phyloP scores from a whole-genome alignment of 176 grass and related monocot genomes.

The Pontederia crassipes region DNA sequence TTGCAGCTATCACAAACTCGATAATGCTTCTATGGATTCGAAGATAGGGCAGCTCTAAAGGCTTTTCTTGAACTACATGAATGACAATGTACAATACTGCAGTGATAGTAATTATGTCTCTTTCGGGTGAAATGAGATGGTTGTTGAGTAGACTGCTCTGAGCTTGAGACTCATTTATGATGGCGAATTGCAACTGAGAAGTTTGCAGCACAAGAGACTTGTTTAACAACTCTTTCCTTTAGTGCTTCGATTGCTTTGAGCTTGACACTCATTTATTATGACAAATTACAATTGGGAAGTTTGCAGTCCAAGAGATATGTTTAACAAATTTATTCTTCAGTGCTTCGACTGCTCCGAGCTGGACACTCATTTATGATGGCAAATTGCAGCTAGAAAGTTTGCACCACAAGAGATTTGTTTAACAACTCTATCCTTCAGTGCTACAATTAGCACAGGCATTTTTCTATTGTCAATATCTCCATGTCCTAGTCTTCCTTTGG shows the following conservation, averaged over 20 bases:
- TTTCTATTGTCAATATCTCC: conserved; percentile 87
- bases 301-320: no score
- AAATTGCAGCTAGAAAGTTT: conserved; percentile 84
- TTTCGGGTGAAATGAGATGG: conserved; percentile 92
- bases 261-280: no score
- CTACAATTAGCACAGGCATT: conserved; percentile 68
- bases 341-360: conserved; percentile 79
- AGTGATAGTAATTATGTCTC: conserved; percentile 92
- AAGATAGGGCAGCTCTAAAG: conserved; percentile 65
- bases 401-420: conserved; percentile 84
- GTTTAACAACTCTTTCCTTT: conserved; percentile 73
- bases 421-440: conserved; percentile 75
- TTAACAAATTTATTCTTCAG: no score
- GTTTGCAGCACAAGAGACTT: conserved; percentile 78
- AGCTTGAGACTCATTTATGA: conserved; percentile 65
- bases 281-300: no score
- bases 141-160: conserved; percentile 89
- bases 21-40: conserved; percentile 83
- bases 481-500: conserved; percentile 89
- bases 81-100: conserved; percentile 83
- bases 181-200: conserved; percentile 91
- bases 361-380: conserved; percentile 76
- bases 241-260: conserved; percentile 81
- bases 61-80: conserved; percentile 67
- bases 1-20: conserved; percentile 97